These are phyloP conservation scores for Chaetomiaceae sp. DNA, from an alignment of 2,329 filamentous ascomycete genomes.

Conservation along the genomic window DNA sequence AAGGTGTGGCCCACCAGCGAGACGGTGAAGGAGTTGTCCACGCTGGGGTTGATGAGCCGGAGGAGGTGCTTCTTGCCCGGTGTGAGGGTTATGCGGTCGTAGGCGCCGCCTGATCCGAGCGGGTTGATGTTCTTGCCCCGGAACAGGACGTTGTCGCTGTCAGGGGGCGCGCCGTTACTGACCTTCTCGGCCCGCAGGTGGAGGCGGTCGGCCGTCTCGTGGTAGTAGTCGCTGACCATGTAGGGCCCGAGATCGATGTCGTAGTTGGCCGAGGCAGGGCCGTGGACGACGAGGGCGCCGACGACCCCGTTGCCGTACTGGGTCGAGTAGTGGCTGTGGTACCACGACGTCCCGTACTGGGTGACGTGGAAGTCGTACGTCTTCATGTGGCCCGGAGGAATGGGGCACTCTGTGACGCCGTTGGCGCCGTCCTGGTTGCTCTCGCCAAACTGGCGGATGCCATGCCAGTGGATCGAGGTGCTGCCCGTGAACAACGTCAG, in stretches of 20 bases:
- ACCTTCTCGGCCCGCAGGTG: conserved; percentile 22
- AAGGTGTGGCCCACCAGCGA: conserved; percentile 39
- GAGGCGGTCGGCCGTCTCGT: conserved; percentile 13
- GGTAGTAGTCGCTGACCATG: conserved; percentile 1
- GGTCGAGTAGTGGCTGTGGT: conserved; percentile 3
- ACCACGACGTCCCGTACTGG: conserved; percentile 15
- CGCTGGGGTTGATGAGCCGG: conserved; percentile 31
- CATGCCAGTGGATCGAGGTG: conserved; percentile 56
- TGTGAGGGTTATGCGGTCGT: conserved; percentile 32
- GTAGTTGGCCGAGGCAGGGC: background rate
- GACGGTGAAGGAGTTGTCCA: conserved; percentile 45
- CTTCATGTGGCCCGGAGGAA: conserved; percentile 46
- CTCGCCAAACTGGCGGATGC: conserved; percentile 52
- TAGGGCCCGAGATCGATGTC: background rate
- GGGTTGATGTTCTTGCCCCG: conserved; percentile 39
- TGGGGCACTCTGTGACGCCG: conserved; percentile 46
- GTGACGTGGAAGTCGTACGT: conserved; percentile 49
- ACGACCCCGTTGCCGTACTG: conserved; percentile 5
- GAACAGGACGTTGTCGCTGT: conserved; percentile 38
- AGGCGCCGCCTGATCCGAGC: conserved; percentile 25
- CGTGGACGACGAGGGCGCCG: conserved; percentile 1
- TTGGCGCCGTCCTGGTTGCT: conserved; percentile 55
- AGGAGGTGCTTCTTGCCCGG: conserved; percentile 44
- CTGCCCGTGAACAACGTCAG: too few species aligned
- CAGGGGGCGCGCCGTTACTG: conserved; percentile 14